Conservation (phyloP, 1,284 basidiomycete species). For the Rhodotorula sp. region DNA sequence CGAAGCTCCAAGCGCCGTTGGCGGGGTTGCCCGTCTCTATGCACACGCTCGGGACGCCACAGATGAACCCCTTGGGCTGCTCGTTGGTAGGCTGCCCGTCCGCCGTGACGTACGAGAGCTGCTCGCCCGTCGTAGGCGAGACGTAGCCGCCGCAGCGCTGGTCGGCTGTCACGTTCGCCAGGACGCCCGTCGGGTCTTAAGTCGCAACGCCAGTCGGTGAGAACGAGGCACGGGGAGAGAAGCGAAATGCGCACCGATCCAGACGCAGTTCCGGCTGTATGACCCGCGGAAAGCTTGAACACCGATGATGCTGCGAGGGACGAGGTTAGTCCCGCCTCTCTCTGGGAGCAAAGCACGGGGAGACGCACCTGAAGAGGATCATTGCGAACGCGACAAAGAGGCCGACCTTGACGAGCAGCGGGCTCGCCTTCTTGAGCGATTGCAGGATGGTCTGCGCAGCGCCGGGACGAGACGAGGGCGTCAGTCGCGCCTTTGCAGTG, state of each 20-base stretch:
- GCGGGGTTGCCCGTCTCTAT: conserved; percentile 70
- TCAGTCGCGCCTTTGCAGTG: too few relatives aligned
- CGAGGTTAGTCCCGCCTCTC: too few relatives aligned
- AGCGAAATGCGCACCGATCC: conserved; percentile 51
- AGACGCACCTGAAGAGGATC: conserved; percentile 63
- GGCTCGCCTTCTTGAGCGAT: conserved; percentile 86
- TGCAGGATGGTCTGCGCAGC: conserved; percentile 78
- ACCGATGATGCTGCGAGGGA: conserved; percentile 71
- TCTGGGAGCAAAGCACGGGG: conserved; percentile 60
- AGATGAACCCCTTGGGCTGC: conserved; percentile 70
- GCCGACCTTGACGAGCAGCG: conserved; percentile 81
- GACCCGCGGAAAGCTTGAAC: conserved; percentile 88
- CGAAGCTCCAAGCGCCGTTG: conserved; percentile 75
- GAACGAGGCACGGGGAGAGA: background rate
- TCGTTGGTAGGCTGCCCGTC: conserved; percentile 40
- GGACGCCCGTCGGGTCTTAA: conserved; percentile 49
- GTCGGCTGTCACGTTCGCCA: conserved; percentile 47
- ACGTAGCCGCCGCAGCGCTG: conserved; percentile 80
- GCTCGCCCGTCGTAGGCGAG: conserved; percentile 59
- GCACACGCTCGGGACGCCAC: conserved; percentile 78
- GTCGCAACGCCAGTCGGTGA: background rate
- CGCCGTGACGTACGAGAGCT: conserved; percentile 57
- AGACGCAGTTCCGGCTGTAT: conserved; percentile 61
- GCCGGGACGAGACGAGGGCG: background rate
- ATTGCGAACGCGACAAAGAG: conserved; percentile 92